Conservation (phyloP, 2,329 filamentous ascomycete genomes). For the Ploettnerulaceae sp. region DNA sequence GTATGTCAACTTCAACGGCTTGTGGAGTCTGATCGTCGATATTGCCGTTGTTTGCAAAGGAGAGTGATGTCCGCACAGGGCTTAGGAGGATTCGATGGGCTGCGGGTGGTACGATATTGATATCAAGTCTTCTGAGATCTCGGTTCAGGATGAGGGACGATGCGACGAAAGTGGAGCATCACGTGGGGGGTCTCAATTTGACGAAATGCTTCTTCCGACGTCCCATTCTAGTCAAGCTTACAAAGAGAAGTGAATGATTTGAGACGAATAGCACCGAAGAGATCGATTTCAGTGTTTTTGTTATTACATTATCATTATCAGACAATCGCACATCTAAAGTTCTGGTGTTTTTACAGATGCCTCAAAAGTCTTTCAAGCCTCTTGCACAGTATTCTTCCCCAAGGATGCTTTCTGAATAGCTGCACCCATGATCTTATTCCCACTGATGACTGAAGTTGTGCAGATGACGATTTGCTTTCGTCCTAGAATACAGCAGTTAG, state of each 20-base stretch:
- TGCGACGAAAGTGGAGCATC: slow-evolving; percentile 21
- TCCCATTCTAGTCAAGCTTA: slow-evolving; percentile 5
- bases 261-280: background rate
- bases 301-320: slow-evolving; percentile 20
- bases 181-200: slow-evolving; percentile 22
- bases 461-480: slow-evolving; percentile 84
- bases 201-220: slow-evolving; percentile 12
- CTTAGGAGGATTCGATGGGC: slow-evolving; percentile 19
- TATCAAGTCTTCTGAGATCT: slow-evolving; percentile 25
- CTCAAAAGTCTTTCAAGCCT: slow-evolving; percentile 22
- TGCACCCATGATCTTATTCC: slow-evolving; percentile 81
- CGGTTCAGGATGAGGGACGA: slow-evolving; percentile 20
- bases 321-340: background rate
- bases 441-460: slow-evolving; percentile 86
- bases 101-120: slow-evolving; percentile 27
- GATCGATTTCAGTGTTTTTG: slow-evolving; percentile 1
- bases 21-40: slow-evolving; percentile 13
- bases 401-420: slow-evolving; percentile 61
- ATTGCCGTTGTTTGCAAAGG: slow-evolving; percentile 14
- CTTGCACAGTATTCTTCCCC: slow-evolving; percentile 25
- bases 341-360: background rate
- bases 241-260: background rate
- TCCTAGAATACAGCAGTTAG: slow-evolving; percentile 39
- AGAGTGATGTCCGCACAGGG: slow-evolving; percentile 12
- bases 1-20: slow-evolving; percentile 17